Conservation (phyloP, 306 rosid genomes). For the Sicyos edulis region DNA sequence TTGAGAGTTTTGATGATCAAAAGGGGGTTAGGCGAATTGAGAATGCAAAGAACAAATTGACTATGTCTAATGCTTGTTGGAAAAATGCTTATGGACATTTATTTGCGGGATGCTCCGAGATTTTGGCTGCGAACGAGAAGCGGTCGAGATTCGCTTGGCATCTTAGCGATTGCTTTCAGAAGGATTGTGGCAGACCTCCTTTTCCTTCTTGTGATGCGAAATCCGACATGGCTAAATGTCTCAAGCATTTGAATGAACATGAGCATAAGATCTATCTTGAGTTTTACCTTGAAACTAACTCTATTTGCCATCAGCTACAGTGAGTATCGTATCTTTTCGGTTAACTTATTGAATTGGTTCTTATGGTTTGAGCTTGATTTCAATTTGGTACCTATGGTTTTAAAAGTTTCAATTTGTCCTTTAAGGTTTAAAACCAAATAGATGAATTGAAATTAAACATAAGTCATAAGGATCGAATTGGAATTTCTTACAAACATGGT, state of each 20-base stretch:
- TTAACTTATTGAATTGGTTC: not conserved
- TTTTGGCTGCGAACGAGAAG: slow-evolving; percentile 52
- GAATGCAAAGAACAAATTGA: slow-evolving; percentile 51
- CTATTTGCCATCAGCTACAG: slow-evolving; percentile 77
- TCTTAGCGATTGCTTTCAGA: slow-evolving; percentile 82
- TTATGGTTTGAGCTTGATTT: not conserved
- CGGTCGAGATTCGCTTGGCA: slow-evolving; percentile 83
- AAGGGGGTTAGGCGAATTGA: slow-evolving; percentile 44
- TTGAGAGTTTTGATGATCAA: slow-evolving; percentile 43
- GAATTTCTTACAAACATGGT: not conserved
- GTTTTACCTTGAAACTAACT: slow-evolving; percentile 80
- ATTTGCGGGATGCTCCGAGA: slow-evolving; percentile 67
- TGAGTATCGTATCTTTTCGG: not conserved
- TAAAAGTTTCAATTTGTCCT: not conserved
- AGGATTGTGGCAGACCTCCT: slow-evolving; percentile 57
- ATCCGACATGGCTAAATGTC: slow-evolving; percentile 43
- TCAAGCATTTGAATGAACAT: slow-evolving; percentile 39
- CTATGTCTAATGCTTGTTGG: slow-evolving; percentile 57
- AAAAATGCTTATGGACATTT: slow-evolving; percentile 54
- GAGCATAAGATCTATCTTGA: slow-evolving; percentile 66
- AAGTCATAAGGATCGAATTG: not conserved
- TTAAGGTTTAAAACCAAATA: not conserved
- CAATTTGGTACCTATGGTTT: not conserved
- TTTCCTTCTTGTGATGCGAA: slow-evolving; percentile 57
- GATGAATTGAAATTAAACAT: not conserved